Evolutionary conservation across 345 rosid genomes (phyloP).

Genomic region (Euphorbia pulcherrima): DNA sequence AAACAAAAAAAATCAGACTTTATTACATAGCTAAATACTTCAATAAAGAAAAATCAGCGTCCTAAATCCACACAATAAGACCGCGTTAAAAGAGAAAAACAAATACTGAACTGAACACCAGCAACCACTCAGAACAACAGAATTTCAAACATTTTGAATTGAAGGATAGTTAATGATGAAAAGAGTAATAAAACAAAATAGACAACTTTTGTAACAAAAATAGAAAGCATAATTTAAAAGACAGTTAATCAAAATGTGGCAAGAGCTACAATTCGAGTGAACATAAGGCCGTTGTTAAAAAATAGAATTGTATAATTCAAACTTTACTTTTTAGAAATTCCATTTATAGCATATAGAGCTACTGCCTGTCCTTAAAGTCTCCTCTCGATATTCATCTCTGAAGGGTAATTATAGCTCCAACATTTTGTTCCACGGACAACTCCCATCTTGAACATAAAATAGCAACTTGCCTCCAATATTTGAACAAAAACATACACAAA

Average conservation of each 20-base stretch:
- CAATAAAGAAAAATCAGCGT: not conserved
- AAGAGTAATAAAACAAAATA: not conserved
- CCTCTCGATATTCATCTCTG: not conserved
- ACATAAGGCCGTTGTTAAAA: not conserved
- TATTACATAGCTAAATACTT: too few relatives aligned
- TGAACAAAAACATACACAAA: not conserved
- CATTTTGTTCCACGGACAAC: not conserved
- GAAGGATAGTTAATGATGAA: not conserved
- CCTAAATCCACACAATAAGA: not conserved
- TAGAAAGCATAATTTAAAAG: not conserved
- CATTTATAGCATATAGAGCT: not conserved
- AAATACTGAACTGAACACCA: not conserved
- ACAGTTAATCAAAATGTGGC: not conserved
- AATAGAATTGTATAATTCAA: not conserved
- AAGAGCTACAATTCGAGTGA: not conserved
- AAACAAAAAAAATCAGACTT: not conserved
- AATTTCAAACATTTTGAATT: not conserved
- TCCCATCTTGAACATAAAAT: not conserved
- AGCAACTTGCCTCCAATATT: not conserved
- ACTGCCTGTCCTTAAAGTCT: not conserved
- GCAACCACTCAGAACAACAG: not conserved
- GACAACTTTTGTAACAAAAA: not conserved
- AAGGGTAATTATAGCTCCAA: not conserved
- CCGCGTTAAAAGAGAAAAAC: not conserved
- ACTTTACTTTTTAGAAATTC: not conserved